Evolutionary conservation across 352 stramenopile genomes (phyloP), one percentile per base, ranked within the genome.

Genomic region (Aphanomyces stellatus): DNA sequence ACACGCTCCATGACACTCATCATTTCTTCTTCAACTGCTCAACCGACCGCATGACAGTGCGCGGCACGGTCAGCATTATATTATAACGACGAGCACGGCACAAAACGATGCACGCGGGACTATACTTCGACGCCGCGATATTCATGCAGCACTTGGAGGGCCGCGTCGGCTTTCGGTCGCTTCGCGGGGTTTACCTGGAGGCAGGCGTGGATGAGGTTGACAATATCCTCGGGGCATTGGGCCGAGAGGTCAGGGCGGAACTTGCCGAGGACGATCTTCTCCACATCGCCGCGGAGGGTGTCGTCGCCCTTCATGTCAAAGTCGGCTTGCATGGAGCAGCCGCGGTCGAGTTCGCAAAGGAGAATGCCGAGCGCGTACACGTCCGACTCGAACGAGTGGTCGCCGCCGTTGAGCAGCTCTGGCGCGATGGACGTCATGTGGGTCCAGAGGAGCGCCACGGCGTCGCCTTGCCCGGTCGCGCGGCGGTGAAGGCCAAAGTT

Each of bases 401-500:
- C 22, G 31, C 37, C 49, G 33, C 60, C 41, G 19, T 31, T 59
- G n/a, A 42, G 35, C 13, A 67, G 37, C 28, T 67, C 60, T 19
- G 60, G 60, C n/a, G 60, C 60, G 31, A 55, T 48, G 27, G 60
- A 40, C 8, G 60, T 43, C 10, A 30, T 4, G 10, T 33, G 27
- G 3, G 55, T 17, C 30, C 25, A 57, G 19, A 57, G 19, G 7
- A 37, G 28, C 11, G 49, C 30, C 25, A 57, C 49, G 17, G 13
- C 30, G 22, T 30, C 33, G 17, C 19, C 30, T 7, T 37, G 19
- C n/a, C 24, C 25, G 13, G 6, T 11, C 19, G 22, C n/a, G 25
- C 7, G 2, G 6, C 30, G 7, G 3, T 31, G 30, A 34, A 49
- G 53, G 27, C 74, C 78, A 22, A 81, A 59, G 42, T 81, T 75